A percentile compares a stretch with the other conserved stretches of the same genome.
These are phyloP conservation scores for Lanmaoa pseudosensibilis DNA, from an alignment of 768 basidiomycete genomes.

Conservation along the genomic window DNA sequence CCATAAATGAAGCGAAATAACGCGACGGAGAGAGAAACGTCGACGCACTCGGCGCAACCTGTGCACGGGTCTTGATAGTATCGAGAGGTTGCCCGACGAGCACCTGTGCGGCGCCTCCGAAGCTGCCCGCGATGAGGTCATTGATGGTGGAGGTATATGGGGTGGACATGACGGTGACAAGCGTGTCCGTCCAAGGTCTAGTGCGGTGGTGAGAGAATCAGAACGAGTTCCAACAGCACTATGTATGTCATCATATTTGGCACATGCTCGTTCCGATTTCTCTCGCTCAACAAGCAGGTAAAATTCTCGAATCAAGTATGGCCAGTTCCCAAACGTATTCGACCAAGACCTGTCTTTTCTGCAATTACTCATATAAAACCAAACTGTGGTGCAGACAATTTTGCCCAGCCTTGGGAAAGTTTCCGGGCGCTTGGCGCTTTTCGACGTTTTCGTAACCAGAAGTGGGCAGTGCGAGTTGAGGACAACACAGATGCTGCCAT, in stretches of 20 bases:
- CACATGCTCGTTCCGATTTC: no score
- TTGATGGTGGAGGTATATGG: conserved; percentile 60
- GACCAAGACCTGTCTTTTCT: no score
- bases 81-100: conserved; percentile 92
- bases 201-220: background rate
- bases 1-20: background rate
- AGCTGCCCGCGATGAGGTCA: conserved; percentile 84
- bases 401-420: conserved; percentile 5
- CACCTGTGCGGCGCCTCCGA: conserved; percentile 93
- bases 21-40: conserved; percentile 2
- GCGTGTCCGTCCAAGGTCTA: background rate
- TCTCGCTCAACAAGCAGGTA: no score
- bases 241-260: no score
- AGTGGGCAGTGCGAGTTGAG: background rate
- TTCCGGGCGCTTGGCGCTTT: background rate
- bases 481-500: background rate
- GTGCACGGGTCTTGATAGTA: conserved; percentile 85
- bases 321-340: no score
- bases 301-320: no score
- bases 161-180: conserved; percentile 14
- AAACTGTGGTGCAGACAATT: no score
- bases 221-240: background rate
- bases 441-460: background rate
- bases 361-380: no score
- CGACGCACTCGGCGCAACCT: conserved; percentile 76